Base-by-base conservation (phyloP, 805 yeast genomes). In the Candida ortonii region DNA sequence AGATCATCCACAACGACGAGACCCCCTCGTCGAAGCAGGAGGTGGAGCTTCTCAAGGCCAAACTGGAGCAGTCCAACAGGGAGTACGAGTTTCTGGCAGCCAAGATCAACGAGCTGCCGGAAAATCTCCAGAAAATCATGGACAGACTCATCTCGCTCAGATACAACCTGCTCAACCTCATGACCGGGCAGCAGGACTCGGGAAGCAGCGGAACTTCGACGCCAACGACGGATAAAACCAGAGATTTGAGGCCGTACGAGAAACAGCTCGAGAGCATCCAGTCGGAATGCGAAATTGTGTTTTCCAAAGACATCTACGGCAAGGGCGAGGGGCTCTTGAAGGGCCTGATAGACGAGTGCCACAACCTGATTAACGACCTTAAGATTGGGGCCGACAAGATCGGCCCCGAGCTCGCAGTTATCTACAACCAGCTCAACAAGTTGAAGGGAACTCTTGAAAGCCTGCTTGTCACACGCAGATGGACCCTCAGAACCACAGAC, bases 401-500 rank as follows among this genome's bases (percentile, higher is more conserved):
- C 27, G 80, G 73, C 47, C 66, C 73, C 9, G 61, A 70, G 32
- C 68, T 84, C 35, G 64, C 68, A 31, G 75, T 75, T 12, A 67
- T 84, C 18, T 89, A 84, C 61, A 70, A 74, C 30, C 70, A 75
- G 39, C 66, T 93, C 46, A 64, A 74, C 19, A 75, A 71, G 28
- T 69, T 87, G 47, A 85, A 87, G 57, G 69, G 76, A 16, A 80
- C 80, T 13, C 70, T 93, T 41, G 96, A 86, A 49, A 86, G 85
- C 47, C 66, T 93, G 43, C 69, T 90, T 49, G 78, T 93, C 28
- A 93, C 98, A 3, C 80, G 96, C 61, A 76, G 98, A 58, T 93
- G 99, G 99, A 90, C 97, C 2, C 68, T 93, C 64, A 77, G 99
- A 53, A 96, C 89, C 53, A 93, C 98, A 0, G 99, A 93, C 62